phyloP scores from a whole-genome alignment of 1,284 basidiomycete species.

The Serendipita sp. region DNA sequence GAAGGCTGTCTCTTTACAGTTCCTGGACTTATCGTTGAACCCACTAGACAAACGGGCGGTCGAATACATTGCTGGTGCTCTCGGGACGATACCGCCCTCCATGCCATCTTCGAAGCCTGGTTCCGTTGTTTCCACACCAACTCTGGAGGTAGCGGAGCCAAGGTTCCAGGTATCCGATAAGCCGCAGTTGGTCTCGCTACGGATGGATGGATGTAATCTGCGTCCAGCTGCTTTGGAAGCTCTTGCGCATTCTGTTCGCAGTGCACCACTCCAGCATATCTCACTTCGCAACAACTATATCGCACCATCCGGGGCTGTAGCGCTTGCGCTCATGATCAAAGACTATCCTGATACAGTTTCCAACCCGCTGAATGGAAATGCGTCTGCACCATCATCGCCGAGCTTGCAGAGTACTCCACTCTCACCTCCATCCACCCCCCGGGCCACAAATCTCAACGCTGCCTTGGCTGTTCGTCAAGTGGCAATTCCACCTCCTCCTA shows the following conservation, averaged over 20 bases:
- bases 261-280: slow-evolving; percentile 71
- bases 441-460: slow-evolving; percentile 28
- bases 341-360: slow-evolving; percentile 76
- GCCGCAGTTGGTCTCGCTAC: slow-evolving; percentile 56
- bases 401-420: slow-evolving; percentile 16
- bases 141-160: not conserved
- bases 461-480: slow-evolving; percentile 39
- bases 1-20: slow-evolving; percentile 64
- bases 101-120: slow-evolving; percentile 7
- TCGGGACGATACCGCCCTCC: slow-evolving; percentile 34
- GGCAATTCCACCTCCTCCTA: slow-evolving; percentile 26
- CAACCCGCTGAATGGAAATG: slow-evolving; percentile 1
- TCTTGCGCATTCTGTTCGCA: slow-evolving; percentile 66
- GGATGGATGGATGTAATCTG: slow-evolving; percentile 70
- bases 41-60: slow-evolving; percentile 69
- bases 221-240: slow-evolving; percentile 59
- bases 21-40: slow-evolving; percentile 84
- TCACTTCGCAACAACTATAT: slow-evolving; percentile 81
- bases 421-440: slow-evolving; percentile 15
- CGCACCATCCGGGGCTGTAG: slow-evolving; percentile 66
- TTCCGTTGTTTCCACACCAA: slow-evolving; percentile 9
- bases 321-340: slow-evolving; percentile 86
- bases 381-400: slow-evolving; percentile 9
- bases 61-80: slow-evolving; percentile 65
- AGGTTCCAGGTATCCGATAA: slow-evolving; percentile 13